These are phyloP conservation scores for Sugiyamaella paludigena DNA, from an alignment of 1,139 yeast genomes.

Conservation along the genomic window DNA sequence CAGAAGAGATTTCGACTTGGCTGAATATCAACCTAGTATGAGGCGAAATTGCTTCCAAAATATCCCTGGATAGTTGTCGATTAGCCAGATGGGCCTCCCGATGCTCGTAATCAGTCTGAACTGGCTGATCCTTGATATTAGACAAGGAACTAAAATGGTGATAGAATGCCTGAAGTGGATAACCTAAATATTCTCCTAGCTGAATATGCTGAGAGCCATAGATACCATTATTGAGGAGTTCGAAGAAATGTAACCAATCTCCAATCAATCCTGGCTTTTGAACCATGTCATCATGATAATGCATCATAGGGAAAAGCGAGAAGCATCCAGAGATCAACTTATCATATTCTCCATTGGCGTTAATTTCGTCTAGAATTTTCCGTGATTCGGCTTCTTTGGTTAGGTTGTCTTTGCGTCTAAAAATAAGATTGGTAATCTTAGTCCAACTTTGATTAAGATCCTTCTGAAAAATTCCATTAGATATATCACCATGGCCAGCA, in stretches of 20 bases:
- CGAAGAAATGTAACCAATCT: conserved; percentile 78
- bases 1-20: conserved; percentile 27
- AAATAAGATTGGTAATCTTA: conserved; percentile 30
- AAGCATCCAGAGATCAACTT: conserved; percentile 71
- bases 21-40: conserved; percentile 26
- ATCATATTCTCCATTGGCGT: conserved; percentile 52
- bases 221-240: conserved; percentile 45
- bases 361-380: conserved; percentile 47
- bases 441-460: conserved; percentile 27
- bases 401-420: conserved; percentile 47
- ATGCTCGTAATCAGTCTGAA: conserved; percentile 47
- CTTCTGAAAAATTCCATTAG: conserved; percentile 22
- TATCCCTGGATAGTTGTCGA: conserved; percentile 29
- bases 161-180: conserved; percentile 64
- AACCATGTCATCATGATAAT: conserved; percentile 64
- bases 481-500: conserved; percentile 40
- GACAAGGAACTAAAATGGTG: conserved; percentile 62
- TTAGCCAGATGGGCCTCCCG: conserved; percentile 24
- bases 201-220: conserved; percentile 49
- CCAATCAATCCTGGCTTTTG: conserved; percentile 62
- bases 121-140: conserved; percentile 34
- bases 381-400: conserved; percentile 48
- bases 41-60: conserved; percentile 22
- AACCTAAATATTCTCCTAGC: conserved; percentile 52
- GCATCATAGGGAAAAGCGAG: conserved; percentile 53